These are phyloP conservation scores for Wakefieldia striispora DNA, from an alignment of 768 basidiomycete genomes.

Conservation along the genomic window DNA sequence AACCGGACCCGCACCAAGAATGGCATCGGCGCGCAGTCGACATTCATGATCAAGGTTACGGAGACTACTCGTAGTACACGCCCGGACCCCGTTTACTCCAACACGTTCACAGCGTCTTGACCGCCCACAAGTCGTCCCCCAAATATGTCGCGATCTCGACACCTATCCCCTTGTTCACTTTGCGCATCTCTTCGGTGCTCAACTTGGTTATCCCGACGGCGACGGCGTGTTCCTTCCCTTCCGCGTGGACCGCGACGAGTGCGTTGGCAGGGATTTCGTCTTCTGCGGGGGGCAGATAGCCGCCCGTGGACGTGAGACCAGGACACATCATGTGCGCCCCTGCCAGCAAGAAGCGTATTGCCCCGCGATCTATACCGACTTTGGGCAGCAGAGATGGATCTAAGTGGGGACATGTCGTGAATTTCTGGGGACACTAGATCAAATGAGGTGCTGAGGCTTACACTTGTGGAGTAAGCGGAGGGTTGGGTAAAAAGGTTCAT, in stretches of 20 bases:
- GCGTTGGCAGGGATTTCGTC: conserved; percentile 64
- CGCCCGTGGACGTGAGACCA: conserved; percentile 90
- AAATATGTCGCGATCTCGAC: conserved; percentile 86
- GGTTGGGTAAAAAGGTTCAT: conserved; percentile 90
- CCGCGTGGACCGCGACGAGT: conserved; percentile 90
- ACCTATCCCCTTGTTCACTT: conserved; percentile 85
- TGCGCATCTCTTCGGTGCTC: conserved; percentile 85
- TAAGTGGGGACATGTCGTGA: conserved; percentile 31
- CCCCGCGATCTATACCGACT: conserved; percentile 92
- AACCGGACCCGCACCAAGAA: neutral
- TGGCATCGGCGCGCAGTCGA: neutral
- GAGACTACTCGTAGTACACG: neutral
- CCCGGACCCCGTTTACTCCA: neutral
- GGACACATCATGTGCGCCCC: conserved; percentile 98
- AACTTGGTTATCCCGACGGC: conserved; percentile 84
- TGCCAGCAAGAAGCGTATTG: conserved; percentile 93
- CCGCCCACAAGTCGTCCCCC: conserved; percentile 85
- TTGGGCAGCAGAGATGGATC: conserved; percentile 89
- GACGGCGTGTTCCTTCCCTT: conserved; percentile 91
- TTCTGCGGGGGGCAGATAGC: conserved; percentile 76
- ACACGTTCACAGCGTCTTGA: conserved; percentile 52
- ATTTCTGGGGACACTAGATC: neutral
- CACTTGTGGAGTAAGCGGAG: conserved; percentile 90
- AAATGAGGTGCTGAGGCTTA: conserved; percentile 35
- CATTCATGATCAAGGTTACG: neutral